These are phyloP conservation scores for Stachybotrys echinatus DNA, from an alignment of 2,329 filamentous ascomycete species.

Conservation along the genomic window DNA sequence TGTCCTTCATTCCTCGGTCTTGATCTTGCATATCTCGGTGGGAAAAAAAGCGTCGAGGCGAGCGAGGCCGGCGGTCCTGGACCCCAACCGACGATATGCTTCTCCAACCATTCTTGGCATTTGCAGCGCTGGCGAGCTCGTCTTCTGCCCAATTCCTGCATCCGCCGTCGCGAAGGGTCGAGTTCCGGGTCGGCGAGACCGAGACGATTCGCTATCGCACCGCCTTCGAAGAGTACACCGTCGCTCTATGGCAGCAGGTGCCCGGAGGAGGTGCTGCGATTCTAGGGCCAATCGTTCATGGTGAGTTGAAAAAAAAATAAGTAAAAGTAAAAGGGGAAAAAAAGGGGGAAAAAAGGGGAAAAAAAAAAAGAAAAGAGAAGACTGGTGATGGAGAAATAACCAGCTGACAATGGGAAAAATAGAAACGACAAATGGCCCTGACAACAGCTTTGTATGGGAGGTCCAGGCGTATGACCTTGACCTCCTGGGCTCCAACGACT, in stretches of 20 bases:
- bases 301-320: conserved; percentile 2
- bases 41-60: too few relatives aligned
- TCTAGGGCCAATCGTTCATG: conserved; percentile 7
- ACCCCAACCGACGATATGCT: too few relatives aligned
- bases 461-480: conserved; percentile 10
- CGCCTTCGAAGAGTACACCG: conserved; percentile 13
- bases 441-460: conserved; percentile 9
- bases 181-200: not conserved
- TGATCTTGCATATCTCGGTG: too few relatives aligned
- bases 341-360: too few relatives aligned
- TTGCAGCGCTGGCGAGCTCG: too few relatives aligned
- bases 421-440: conserved; percentile 8
- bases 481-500: conserved; percentile 7
- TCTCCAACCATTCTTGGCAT: too few relatives aligned
- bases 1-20: too few relatives aligned
- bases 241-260: conserved; percentile 18
- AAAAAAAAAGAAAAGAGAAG: too few relatives aligned
- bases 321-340: not conserved
- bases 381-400: too few relatives aligned
- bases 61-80: too few relatives aligned
- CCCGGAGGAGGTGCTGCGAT: conserved; percentile 4
- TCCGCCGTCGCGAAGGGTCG: too few relatives aligned
- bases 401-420: not conserved
- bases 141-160: too few relatives aligned
- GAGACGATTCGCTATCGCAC: conserved; percentile 16